Evolutionary conservation across 2,329 filamentous ascomycete genomes (phyloP).

Genomic region (Stenocarpella maydis): DNA sequence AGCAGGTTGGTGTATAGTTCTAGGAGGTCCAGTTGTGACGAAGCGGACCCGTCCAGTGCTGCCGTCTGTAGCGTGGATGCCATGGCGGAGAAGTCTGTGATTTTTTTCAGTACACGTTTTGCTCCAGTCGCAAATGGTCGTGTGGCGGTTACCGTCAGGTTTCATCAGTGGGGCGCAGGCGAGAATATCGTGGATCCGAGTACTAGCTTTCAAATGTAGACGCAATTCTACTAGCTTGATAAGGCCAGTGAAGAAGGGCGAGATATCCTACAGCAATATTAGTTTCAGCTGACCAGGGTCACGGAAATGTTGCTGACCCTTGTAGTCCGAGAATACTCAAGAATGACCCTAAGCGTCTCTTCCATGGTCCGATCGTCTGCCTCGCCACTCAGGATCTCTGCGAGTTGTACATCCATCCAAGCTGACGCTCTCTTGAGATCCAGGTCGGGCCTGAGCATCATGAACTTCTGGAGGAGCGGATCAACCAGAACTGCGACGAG

Average conservation of each 20-base stretch:
- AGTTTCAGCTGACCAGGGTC: not conserved
- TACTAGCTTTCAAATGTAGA: constrained; percentile 14
- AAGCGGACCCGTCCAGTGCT: constrained; percentile 53
- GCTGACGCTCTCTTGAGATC: constrained; percentile 40
- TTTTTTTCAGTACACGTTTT: not conserved
- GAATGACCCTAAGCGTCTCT: constrained; percentile 64
- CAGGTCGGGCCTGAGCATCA: constrained; percentile 68
- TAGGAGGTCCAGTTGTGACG: constrained; percentile 68
- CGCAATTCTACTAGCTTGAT: constrained; percentile 56
- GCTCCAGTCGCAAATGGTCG: not conserved
- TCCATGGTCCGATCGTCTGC: constrained; percentile 56
- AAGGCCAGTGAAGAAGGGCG: constrained; percentile 56
- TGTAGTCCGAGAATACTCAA: constrained; percentile 62
- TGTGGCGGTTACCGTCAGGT: constrained; percentile 59
- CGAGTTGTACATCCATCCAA: constrained; percentile 33
- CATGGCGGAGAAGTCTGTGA: constrained; percentile 21
- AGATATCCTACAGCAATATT: constrained; percentile 3
- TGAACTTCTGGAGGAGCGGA: constrained; percentile 79
- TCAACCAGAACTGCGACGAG: constrained; percentile 79
- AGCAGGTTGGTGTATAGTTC: constrained; percentile 73
- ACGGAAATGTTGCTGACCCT: constrained; percentile 55
- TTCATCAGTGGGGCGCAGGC: constrained; percentile 61
- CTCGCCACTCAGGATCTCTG: constrained; percentile 48
- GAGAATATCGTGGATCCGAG: constrained; percentile 51
- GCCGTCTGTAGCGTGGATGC: constrained; percentile 41